Base-by-base conservation (phyloP, 495 filamentous ascomycete species). In the Aspergillus campestris region DNA sequence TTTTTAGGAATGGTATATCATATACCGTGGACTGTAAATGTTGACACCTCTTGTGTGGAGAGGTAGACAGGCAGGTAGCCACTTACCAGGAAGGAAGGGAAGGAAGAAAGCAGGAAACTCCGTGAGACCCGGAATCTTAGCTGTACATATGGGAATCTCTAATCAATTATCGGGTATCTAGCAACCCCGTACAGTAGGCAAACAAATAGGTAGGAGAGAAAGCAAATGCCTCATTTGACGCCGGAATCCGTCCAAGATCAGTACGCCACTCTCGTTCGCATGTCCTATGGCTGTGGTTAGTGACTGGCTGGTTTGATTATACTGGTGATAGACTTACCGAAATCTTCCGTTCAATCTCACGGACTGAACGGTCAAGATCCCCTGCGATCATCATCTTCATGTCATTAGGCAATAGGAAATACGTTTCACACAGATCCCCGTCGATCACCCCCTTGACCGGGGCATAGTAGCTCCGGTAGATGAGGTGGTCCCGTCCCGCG, bases 361-460 rank as follows among this genome's bases (percentile, higher is more conserved):
- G 70, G 27, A 95, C 85, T 34, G 83, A 89, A 48, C 92, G 80
- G 67, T 95, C 91, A 51, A 97, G 67, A 63, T 96, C 89, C 36
- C 74, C 89, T 3, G 90, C 91, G 73, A 97, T 94, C 81, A 85
- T 90, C 66, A 87, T 81, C 75, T 94, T 94, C 68, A 83, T 87
- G 57, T 95, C 89, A 48, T 78, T 83, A 30, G 84, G 74, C 48
- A 97, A 68, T 38, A 89, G 62, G 41, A 84, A 77, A 61, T 88
- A 99, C 57, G 87, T 77, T 72, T 99, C 94, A 58, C 90, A 95
- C 48, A 99, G 71, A 71, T 99, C 94, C n/a, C 94, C 94, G 64
- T 99, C 94, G 59, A 99, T 94, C 27, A 94, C 81, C 0, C 88
- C 88, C 74, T 99, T 99, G 10, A 92, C 87, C 1, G 94, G 94